Conservation (phyloP, 1,139 yeast species). For the Nakaseomyces sp. region DNA sequence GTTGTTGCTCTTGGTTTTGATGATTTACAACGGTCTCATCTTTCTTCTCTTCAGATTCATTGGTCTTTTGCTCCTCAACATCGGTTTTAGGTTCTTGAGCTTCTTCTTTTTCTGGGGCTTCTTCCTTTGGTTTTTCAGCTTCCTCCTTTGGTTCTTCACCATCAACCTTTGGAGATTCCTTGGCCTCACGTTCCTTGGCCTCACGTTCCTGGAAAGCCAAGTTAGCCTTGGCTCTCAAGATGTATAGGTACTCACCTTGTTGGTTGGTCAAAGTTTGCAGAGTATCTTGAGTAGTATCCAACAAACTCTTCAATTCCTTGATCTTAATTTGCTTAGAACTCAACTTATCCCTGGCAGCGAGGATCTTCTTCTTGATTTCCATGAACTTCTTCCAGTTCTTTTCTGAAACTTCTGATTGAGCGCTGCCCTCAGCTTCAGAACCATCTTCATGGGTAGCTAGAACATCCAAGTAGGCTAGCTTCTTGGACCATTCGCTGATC, state of each 20-base stretch:
- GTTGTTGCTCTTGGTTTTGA: neutral
- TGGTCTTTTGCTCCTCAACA: neutral
- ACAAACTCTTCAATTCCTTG: constrained; percentile 41
- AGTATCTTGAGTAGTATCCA: constrained; percentile 53
- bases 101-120: too few relatives aligned
- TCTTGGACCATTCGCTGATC: constrained; percentile 43
- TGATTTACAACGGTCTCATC: neutral
- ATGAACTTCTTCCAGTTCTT: constrained; percentile 12
- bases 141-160: neutral
- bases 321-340: constrained; percentile 44
- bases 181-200: constrained; percentile 9
- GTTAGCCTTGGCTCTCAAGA: constrained; percentile 75
- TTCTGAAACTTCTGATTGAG: neutral
- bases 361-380: constrained; percentile 1
- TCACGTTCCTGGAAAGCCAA: constrained; percentile 70
- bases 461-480: constrained; percentile 29
- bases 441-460: neutral
- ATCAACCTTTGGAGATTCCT: neutral
- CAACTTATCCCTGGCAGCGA: constrained; percentile 45
- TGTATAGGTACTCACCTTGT: constrained; percentile 59
- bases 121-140: too few relatives aligned
- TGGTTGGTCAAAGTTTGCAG: constrained; percentile 55
- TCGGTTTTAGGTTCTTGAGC: too few relatives aligned
- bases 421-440: neutral
- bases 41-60: neutral